Conservation (phyloP, 163 green algal genomes). For the Coccomyxa subellipsoidea region DNA sequence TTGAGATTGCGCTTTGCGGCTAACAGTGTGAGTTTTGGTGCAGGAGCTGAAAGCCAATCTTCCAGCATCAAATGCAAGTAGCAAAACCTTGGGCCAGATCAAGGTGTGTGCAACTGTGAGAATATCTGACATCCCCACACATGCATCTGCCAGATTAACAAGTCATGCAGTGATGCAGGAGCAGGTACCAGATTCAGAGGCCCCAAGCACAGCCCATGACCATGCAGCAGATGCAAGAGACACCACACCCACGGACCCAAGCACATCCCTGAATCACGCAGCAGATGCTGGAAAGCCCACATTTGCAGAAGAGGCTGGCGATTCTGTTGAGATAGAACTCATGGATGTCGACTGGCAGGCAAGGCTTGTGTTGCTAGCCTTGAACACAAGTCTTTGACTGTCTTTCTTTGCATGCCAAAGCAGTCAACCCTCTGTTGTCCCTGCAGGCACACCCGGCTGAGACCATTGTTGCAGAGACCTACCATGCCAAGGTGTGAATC, state of each 20-base stretch:
- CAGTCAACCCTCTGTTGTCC: neutral
- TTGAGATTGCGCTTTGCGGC: too few relatives aligned
- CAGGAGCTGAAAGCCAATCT: neutral
- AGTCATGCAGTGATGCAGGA: neutral
- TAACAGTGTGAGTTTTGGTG: too few relatives aligned
- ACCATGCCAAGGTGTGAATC: constrained; percentile 6
- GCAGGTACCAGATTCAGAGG: too few relatives aligned
- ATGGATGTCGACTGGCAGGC: constrained; percentile 37
- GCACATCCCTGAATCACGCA: neutral
- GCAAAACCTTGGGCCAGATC: neutral
- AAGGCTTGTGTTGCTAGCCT: too few relatives aligned
- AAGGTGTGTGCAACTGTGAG: neutral
- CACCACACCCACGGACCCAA: constrained; percentile 18
- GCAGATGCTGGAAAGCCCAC: constrained; percentile 15
- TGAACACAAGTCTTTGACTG: too few relatives aligned
- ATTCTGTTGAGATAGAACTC: constrained; percentile 13
- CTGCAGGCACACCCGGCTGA: constrained; percentile 23
- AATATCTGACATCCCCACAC: neutral
- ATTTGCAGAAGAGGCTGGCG: neutral
- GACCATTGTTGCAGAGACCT: constrained; percentile 37
- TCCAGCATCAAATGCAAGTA: neutral
- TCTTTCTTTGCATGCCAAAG: too few relatives aligned
- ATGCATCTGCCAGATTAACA: neutral
- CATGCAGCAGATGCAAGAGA: constrained; percentile 25
- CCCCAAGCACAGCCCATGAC: too few relatives aligned